Evolutionary conservation across 371 early-diverging fungal species (phyloP), one percentile per base, ranked within the genome.

Genomic region (Mucor piriformis): DNA sequence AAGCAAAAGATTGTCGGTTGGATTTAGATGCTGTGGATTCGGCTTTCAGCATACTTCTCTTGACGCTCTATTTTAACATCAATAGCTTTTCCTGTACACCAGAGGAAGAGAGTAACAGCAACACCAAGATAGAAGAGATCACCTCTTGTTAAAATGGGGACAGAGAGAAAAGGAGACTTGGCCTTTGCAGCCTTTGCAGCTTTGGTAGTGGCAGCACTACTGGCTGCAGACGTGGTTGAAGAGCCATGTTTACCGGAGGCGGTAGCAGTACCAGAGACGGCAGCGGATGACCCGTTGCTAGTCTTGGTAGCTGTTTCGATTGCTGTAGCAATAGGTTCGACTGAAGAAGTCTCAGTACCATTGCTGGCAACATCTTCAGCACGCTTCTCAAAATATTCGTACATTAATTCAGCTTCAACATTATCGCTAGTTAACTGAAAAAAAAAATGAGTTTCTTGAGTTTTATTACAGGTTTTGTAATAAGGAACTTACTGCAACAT

Each of bases 21-120:
- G 27, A 52, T 55, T 53, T 66, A 66, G 42, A 61, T 46, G 33
- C 57, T 50, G 50, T 61, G 46, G 10, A 46, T 61, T 6, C 42
- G 33, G 13, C 53, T 57, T 49, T 61, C 66, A 50, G 69, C 66
- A 23, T 65, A 69, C 37, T 57, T 56, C 32, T 69, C 69, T 58
- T 65, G 59, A 15, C 69, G 65, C 7, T 69, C 50, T 13, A 46
- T 57, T 15, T 65, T 47, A 24, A 58, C 34, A 50, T 69, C 69
- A 15, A 69, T 58, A 7, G 47, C 34, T 38, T 66, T 65, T 18
- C 69, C 69, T 15, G 69, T 65, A 15, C 25, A 27, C 69, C 69
- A 69, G 5, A 69, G 66, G 10, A 53, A 21, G 25, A 46, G 40
- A 58, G 69, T 61, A 7, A 66, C 55, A 43, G 40, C 38, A 33